These are phyloP conservation scores for Zygnema cylindricum DNA, from an alignment of 139 green algal genomes.

Conservation along the genomic window DNA sequence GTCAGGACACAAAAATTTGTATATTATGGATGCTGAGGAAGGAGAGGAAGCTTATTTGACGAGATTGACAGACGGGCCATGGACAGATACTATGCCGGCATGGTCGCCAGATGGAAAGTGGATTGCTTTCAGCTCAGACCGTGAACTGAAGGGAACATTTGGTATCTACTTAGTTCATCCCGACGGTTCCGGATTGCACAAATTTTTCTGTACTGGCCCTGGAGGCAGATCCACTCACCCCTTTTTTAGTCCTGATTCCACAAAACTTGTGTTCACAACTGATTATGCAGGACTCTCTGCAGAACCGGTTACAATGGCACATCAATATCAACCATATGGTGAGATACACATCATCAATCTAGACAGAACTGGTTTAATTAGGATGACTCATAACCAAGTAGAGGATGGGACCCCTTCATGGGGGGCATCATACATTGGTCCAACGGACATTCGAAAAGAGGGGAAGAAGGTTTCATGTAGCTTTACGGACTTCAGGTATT, in stretches of 20 bases:
- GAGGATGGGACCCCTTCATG: not conserved
- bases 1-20: conserved; percentile 47
- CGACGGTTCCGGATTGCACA: not conserved
- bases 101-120: conserved; percentile 24
- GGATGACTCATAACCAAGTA: conserved; percentile 1
- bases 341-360: conserved; percentile 23
- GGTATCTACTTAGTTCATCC: conserved; percentile 23
- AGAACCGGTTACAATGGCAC: conserved; percentile 1
- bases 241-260: conserved; percentile 12
- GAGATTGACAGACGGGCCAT: conserved; percentile 13
- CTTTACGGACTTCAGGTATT: not conserved
- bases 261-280: not conserved
- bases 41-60: conserved; percentile 19
- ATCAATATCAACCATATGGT: conserved; percentile 40
- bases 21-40: conserved; percentile 22
- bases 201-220: conserved; percentile 5
- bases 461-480: conserved; percentile 4
- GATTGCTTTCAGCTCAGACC: conserved; percentile 43
- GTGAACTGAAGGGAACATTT: conserved; percentile 4
- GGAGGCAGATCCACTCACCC: not conserved
- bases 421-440: not conserved
- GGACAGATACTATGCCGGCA: conserved; percentile 34
- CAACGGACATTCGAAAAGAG: not conserved
- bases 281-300: conserved; percentile 17
- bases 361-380: not conserved